Conservation (phyloP, 768 basidiomycete species). For the Collybia sp. region DNA sequence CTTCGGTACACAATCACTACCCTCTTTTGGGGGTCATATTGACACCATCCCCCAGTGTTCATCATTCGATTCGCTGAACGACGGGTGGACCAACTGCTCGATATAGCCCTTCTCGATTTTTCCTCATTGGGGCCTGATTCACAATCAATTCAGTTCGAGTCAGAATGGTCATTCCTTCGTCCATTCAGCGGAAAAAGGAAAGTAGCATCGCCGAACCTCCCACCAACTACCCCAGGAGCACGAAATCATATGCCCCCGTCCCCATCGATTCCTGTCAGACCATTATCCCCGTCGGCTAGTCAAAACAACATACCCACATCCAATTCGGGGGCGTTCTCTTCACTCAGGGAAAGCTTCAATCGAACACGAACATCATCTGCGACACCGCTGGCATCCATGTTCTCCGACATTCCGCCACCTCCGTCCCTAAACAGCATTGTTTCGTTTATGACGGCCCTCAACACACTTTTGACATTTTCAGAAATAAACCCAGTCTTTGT, state of each 20-base stretch:
- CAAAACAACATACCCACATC: conserved; percentile 36
- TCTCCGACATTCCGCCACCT: conserved; percentile 37
- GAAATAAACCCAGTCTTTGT: conserved; percentile 87
- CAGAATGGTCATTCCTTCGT: conserved; percentile 91
- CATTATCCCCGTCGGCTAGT: conserved; percentile 49
- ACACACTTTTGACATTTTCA: conserved; percentile 78
- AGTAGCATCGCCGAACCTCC: conserved; percentile 20
- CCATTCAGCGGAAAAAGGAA: conserved; percentile 67
- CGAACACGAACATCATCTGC: conserved; percentile 43
- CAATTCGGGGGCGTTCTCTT: conserved; percentile 54
- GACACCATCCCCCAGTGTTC: conserved; percentile 57
- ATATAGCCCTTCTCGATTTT: conserved; percentile 78
- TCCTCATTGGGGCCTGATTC: conserved; percentile 74
- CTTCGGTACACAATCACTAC: conserved; percentile 55
- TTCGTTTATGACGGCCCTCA: conserved; percentile 78
- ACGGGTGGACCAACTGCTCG: conserved; percentile 82
- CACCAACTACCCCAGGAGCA: conserved; percentile 23
- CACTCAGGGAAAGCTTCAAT: conserved; percentile 61
- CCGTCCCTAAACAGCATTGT: conserved; percentile 56
- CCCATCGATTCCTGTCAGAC: conserved; percentile 46
- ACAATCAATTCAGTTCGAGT: conserved; percentile 87
- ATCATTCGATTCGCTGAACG: conserved; percentile 91
- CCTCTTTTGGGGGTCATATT: conserved; percentile 3
- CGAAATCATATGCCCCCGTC: conserved; percentile 35
- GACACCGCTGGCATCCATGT: conserved; percentile 45